Conservation (phyloP, 257 asterid species). For the Handroanthus guayacan region DNA sequence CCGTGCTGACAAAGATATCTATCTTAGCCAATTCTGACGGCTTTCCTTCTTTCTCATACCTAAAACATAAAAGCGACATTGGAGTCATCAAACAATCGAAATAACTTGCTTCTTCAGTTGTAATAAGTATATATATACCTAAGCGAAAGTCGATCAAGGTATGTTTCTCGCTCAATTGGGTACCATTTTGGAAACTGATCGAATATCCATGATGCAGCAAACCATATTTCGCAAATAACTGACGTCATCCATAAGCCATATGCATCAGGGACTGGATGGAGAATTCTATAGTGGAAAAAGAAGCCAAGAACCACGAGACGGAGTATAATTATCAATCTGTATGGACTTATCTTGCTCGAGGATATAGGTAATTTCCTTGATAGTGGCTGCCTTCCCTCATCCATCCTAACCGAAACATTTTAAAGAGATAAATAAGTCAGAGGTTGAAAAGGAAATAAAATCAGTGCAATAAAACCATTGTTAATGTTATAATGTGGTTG, state of each 20-base stretch:
- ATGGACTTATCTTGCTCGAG: constrained; percentile 78
- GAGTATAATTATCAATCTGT: constrained; percentile 64
- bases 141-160: constrained; percentile 77
- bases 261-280: constrained; percentile 73
- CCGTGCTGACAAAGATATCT: constrained; percentile 73
- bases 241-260: constrained; percentile 75
- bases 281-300: constrained; percentile 72
- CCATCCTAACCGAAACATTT: constrained; percentile 59
- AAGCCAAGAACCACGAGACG: constrained; percentile 72
- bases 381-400: constrained; percentile 77
- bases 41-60: constrained; percentile 76
- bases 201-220: constrained; percentile 78
- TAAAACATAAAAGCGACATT: constrained; percentile 29
- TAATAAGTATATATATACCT: constrained; percentile 44
- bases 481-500: neutral
- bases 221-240: constrained; percentile 83
- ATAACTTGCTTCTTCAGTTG: neutral
- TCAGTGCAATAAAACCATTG: neutral
- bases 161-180: constrained; percentile 71
- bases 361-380: constrained; percentile 68
- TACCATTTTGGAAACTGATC: constrained; percentile 87
- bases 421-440: neutral
- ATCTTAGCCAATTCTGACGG: constrained; percentile 63
- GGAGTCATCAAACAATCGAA: neutral
- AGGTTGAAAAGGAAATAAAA: neutral